Percentiles rank a stretch among this genome's conserved stretches.
phyloP scores from a whole-genome alignment of 352 stramenopile genomes.

The Globisporangium splendens region DNA sequence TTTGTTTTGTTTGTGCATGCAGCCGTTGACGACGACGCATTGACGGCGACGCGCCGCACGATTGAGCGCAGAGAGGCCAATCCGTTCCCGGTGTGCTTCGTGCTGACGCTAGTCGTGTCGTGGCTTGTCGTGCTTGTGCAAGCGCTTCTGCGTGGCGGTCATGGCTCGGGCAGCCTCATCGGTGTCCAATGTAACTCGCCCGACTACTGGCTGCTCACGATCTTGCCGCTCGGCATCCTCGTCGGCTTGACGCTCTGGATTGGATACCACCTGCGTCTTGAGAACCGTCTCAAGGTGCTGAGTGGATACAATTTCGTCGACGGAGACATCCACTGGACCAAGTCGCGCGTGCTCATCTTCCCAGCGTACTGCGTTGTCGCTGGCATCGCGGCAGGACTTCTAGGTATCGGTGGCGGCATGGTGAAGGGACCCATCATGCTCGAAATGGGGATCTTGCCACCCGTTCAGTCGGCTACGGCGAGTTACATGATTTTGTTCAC shows the following conservation, averaged over 20 bases:
- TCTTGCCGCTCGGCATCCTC: slow-evolving; percentile 78
- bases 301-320: slow-evolving; percentile 78
- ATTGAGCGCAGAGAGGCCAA: slow-evolving; percentile 50
- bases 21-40: slow-evolving; percentile 34
- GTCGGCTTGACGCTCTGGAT: slow-evolving; percentile 52
- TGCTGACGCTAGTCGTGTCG: slow-evolving; percentile 50
- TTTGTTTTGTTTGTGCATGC: neutral
- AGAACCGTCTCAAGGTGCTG: slow-evolving; percentile 72
- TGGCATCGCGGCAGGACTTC: slow-evolving; percentile 92
- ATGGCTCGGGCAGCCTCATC: slow-evolving; percentile 70
- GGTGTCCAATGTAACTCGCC: slow-evolving; percentile 92
- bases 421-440: slow-evolving; percentile 98
- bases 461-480: slow-evolving; percentile 88
- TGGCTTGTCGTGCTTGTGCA: slow-evolving; percentile 75
- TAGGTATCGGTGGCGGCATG: slow-evolving; percentile 96
- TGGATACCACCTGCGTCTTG: slow-evolving; percentile 52
- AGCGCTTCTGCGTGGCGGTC: slow-evolving; percentile 67
- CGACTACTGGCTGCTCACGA: slow-evolving; percentile 92
- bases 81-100: slow-evolving; percentile 52
- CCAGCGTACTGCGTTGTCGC: slow-evolving; percentile 91
- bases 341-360: slow-evolving; percentile 86
- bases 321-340: slow-evolving; percentile 95
- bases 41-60: slow-evolving; percentile 29
- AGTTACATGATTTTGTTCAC: slow-evolving; percentile 91
- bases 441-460: slow-evolving; percentile 93